Conservation (phyloP, 192 early-diverging fungal species). For the Glomus cerebriforme region DNA sequence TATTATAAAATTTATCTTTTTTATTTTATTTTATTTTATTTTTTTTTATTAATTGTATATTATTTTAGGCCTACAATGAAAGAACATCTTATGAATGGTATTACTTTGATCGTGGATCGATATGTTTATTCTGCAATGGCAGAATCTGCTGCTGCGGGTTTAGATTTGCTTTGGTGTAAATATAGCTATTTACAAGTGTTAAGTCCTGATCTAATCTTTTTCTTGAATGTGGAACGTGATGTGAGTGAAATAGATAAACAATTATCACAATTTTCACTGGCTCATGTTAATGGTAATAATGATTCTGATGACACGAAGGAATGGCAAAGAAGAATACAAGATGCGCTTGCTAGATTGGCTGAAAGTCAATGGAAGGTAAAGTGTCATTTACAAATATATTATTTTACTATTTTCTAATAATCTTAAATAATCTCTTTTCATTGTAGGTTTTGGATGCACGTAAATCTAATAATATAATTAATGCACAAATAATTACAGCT, state of each 20-base stretch:
- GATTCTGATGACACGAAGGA: neutral
- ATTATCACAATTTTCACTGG: neutral
- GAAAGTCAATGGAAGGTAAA: conserved; percentile 32
- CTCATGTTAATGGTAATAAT: neutral
- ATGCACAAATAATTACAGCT: conserved; percentile 19
- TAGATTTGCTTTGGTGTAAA: conserved; percentile 32
- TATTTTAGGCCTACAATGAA: conserved; percentile 20
- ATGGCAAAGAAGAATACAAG: conserved; percentile 30
- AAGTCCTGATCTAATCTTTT: conserved; percentile 29
- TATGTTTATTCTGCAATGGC: conserved; percentile 30
- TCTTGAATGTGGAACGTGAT: conserved; percentile 4
- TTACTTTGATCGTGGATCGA: conserved; percentile 26
- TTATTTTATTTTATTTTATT: neutral
- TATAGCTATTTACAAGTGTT: conserved; percentile 5
- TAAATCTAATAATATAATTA: conserved; percentile 19
- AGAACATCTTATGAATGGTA: conserved; percentile 20
- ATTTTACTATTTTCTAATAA: neutral
- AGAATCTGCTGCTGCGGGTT: conserved; percentile 11
- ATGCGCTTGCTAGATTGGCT: conserved; percentile 8
- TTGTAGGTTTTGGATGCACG: conserved; percentile 28
- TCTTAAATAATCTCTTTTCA: neutral
- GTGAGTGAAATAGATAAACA: neutral
- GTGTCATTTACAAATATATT: neutral
- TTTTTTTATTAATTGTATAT: neutral
- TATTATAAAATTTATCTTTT: too few relatives aligned